Evolutionary conservation across 352 stramenopile genomes (phyloP).

Genomic region (Phytophthora colocasiae): DNA sequence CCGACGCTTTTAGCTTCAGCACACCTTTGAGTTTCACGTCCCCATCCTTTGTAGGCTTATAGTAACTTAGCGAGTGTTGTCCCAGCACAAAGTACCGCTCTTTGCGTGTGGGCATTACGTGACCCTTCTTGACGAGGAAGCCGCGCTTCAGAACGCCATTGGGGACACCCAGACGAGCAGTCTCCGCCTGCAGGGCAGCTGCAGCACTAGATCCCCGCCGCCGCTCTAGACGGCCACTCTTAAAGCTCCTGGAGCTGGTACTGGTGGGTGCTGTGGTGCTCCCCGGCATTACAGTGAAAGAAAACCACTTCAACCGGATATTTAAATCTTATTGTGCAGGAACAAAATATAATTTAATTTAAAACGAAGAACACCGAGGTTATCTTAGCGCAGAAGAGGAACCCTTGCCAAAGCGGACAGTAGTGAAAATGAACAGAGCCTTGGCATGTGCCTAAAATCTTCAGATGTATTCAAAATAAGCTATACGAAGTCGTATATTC

Average conservation of each 20-base stretch:
- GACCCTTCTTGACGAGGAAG: conserved; percentile 61
- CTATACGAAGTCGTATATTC: no score
- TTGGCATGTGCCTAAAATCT: no score
- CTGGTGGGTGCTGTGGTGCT: background rate
- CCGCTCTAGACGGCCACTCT: conserved; percentile 12
- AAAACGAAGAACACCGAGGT: no score
- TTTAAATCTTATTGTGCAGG: no score
- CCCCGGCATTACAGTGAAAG: conserved; percentile 12
- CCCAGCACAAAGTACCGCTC: conserved; percentile 61
- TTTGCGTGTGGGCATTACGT: conserved; percentile 64
- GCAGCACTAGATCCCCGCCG: conserved; percentile 30
- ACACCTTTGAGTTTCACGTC: conserved; percentile 49
- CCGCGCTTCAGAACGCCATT: conserved; percentile 43
- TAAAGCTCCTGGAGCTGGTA: background rate
- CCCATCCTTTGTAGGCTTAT: conserved; percentile 41
- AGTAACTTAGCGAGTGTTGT: conserved; percentile 54
- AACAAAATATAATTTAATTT: no score
- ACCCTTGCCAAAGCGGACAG: no score
- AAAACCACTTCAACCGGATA: conserved; percentile 7
- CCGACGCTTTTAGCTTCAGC: conserved; percentile 50
- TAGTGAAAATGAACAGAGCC: no score
- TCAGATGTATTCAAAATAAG: no score
- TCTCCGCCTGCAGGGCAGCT: conserved; percentile 30
- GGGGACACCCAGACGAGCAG: conserved; percentile 19
- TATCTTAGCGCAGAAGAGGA: no score